Base-by-base conservation (phyloP, 108 stramenopile genomes). In the Craspedostauros australis region DNA sequence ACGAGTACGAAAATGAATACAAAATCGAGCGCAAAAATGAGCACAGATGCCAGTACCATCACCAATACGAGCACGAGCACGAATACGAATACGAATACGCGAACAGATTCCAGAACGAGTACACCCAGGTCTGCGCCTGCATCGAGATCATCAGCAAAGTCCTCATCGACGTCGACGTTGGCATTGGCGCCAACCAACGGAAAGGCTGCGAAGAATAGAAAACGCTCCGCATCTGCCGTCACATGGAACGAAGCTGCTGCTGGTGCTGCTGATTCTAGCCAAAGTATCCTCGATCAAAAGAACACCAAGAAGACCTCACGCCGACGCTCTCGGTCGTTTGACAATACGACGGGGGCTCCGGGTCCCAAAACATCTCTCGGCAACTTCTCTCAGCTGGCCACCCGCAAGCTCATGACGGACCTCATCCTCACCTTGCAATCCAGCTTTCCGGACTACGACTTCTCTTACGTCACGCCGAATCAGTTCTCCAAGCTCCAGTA, bases 391-490 rank as follows among this genome's bases (percentile, higher is more conserved):
- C 86, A 90, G 31, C 57, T 81, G 37, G 72, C 63, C 20, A 89
- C 88, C 20, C 66, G 92, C 16, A 67, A 89, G 47, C 76, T 93
- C 9, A 81, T 93, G 66, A 92, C 94, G 11, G 94, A 96, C 64
- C 58, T 96, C 6, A 95, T 96, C 44, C 52, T 87, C 38, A 96
- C 95, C 11, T 57, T 96, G 43, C 95, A 96, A 66, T 84, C 88
- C 11, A 72, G 74, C 44, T 96, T 96, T 58, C 93, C 94, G 3
- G 95, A 96, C 72, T 94, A 95, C 58, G 93, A 96, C 59, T 96
- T 96, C 72, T 69, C 69, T 0, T 71, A 70, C 39, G 68, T 84
- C 25, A 72, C 74, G 16, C 84, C 92, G 0, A 71, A 70, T 39
- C 76, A 88, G 50, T 96, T 96, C 68, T 52, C 60, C 46, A 86